Conservation (phyloP, 495 filamentous ascomycete genomes). For the Penicillium ochrochloron region DNA sequence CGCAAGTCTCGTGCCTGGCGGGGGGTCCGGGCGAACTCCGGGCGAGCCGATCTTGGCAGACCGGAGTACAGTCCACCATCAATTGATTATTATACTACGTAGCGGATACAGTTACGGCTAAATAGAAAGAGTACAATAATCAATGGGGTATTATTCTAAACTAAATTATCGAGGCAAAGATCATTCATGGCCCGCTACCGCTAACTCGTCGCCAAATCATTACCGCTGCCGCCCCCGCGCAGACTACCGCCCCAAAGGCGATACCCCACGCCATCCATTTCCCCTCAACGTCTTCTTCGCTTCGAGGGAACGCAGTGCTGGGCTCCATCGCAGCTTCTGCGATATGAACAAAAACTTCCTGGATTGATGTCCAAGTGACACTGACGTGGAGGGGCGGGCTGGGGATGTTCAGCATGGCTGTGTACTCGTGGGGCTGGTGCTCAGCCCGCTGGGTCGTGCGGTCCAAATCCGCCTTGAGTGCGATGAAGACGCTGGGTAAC, state of each 20-base stretch:
- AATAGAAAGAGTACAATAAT: background rate
- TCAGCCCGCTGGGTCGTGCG: conserved; percentile 92
- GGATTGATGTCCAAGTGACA: conserved; percentile 87
- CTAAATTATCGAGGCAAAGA: conserved; percentile 8
- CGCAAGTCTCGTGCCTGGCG: conserved; percentile 35
- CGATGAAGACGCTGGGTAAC: conserved; percentile 86
- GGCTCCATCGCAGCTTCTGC: conserved; percentile 93
- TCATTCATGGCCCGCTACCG: conserved; percentile 38
- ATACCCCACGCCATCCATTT: conserved; percentile 87
- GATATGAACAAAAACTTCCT: conserved; percentile 85
- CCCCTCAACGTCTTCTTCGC: conserved; percentile 75
- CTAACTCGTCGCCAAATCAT: conserved; percentile 70
- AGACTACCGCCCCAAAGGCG: conserved; percentile 78
- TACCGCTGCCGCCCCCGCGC: conserved; percentile 78
- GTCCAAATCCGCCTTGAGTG: conserved; percentile 91
- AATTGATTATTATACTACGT: background rate
- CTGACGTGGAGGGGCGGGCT: conserved; percentile 90
- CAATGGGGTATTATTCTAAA: conserved; percentile 29
- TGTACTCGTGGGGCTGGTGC: conserved; percentile 91
- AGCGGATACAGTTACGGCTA: background rate
- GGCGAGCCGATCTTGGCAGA: conserved; percentile 20
- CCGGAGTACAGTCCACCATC: background rate
- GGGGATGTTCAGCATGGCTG: conserved; percentile 70
- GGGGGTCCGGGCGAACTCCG: conserved; percentile 32
- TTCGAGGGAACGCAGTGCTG: conserved; percentile 83